These are phyloP conservation scores for Emmonsiellopsis sp. DNA, from an alignment of 2,329 filamentous ascomycete genomes.

Conservation along the genomic window DNA sequence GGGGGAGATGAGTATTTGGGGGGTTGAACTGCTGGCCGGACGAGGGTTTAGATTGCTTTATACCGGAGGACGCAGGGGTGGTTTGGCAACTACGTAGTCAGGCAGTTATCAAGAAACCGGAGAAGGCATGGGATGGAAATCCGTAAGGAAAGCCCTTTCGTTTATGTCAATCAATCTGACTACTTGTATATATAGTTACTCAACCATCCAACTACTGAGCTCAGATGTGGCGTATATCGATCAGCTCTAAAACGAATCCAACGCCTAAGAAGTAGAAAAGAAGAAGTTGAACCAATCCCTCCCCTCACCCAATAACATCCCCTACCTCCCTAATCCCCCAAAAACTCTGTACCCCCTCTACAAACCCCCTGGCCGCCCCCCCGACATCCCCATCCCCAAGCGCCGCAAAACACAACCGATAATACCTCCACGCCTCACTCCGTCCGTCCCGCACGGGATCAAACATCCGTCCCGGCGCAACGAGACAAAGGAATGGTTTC, in stretches of 20 bases:
- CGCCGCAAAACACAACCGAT: constrained; percentile 76
- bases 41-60: too few species aligned
- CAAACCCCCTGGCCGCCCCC: constrained; percentile 53
- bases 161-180: too few species aligned
- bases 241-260: neutral
- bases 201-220: neutral
- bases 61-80: too few species aligned
- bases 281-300: neutral
- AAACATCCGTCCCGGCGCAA: constrained; percentile 65
- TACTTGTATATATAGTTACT: neutral
- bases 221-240: too few species aligned
- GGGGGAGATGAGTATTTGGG: too few species aligned
- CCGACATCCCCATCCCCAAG: constrained; percentile 63
- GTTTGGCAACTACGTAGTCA: too few species aligned
- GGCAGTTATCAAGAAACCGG: too few species aligned
- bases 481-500: constrained; percentile 60
- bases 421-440: constrained; percentile 56
- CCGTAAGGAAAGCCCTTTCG: too few species aligned
- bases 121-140: too few species aligned
- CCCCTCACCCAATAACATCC: constrained; percentile 4
- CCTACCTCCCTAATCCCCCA: constrained; percentile 31
- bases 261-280: neutral
- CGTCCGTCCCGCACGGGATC: constrained; percentile 48
- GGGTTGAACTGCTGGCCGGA: too few species aligned
- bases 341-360: constrained; percentile 43